A percentile compares a stretch with the other conserved stretches of the same genome.
phyloP scores from a whole-genome alignment of 805 yeast genomes.

The Cyberlindnera galapagoensis region DNA sequence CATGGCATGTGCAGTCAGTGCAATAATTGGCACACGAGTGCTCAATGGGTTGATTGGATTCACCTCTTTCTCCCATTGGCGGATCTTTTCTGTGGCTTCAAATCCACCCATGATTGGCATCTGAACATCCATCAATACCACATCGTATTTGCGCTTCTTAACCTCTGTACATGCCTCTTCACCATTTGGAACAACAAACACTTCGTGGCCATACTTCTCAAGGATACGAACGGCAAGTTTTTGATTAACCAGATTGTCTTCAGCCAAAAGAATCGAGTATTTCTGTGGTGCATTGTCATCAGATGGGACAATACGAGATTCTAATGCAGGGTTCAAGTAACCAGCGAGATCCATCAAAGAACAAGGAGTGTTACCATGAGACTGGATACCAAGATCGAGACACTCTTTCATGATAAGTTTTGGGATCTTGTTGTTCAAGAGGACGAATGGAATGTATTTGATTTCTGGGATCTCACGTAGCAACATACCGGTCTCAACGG shows the following conservation, averaged over 20 bases:
- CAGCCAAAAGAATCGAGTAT: constrained; percentile 73
- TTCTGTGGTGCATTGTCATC: constrained; percentile 73
- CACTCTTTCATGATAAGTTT: constrained; percentile 76
- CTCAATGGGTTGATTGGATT: constrained; percentile 63
- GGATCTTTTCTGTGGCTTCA: constrained; percentile 79
- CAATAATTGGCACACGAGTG: constrained; percentile 79
- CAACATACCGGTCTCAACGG: constrained; percentile 65
- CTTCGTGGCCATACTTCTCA: constrained; percentile 79
- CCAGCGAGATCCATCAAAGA: constrained; percentile 76
- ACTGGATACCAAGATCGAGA: constrained; percentile 78
- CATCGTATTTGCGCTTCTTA: constrained; percentile 60
- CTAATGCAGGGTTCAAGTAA: constrained; percentile 78
- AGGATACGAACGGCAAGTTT: constrained; percentile 79
- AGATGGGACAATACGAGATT: constrained; percentile 72
- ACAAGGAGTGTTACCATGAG: constrained; percentile 87
- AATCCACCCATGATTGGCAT: constrained; percentile 96
- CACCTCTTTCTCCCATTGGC: constrained; percentile 81
- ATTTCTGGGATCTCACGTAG: constrained; percentile 68
- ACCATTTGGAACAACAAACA: constrained; percentile 82
- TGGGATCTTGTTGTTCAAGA: constrained; percentile 69
- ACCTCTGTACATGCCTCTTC: constrained; percentile 74
- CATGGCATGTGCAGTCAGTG: constrained; percentile 91
- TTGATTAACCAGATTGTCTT: constrained; percentile 82
- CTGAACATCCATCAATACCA: constrained; percentile 85
- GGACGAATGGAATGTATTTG: constrained; percentile 78